Evolutionary conservation across 1,139 yeast genomes (phyloP), one percentile per base, ranked within the genome.

Genomic region (Taphrina sp.): DNA sequence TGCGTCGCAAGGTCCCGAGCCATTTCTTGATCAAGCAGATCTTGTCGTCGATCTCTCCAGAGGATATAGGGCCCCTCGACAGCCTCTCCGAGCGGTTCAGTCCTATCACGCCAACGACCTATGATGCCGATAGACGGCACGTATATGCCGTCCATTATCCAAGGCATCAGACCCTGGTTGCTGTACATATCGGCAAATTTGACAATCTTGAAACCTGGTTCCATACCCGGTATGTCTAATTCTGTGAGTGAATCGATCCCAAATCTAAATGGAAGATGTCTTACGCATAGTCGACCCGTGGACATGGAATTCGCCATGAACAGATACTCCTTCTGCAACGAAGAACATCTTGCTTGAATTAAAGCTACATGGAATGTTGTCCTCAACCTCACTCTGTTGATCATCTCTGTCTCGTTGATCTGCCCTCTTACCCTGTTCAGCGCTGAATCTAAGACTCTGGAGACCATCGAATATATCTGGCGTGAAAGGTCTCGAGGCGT

Each of bases 401-500:
- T 37, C 41, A 5, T 14, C 37, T 7, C 2, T 19, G 12, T 37
- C 41, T 14, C 14, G 28, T 7, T 17, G 8, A 37, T 28, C 14
- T n/a, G n/a, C n/a, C n/a, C n/a, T n/a, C n/a, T n/a, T n/a, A n/a
- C 20, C 24, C 17, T 47, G 46, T 23, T 49, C 54, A 12, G 17
- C 22, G 10, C 37, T 34, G 17, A 49, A 39, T 24, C 31, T 42
- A 19, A 49, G 38, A 12, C 29, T 42, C n/a, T 29, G 39, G 5
- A 49, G 28, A 14, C 54, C 54, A 31, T 49, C 54, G 23, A 49
- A 49, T 26, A 38, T 39, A 14, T 49, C 54, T 23, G 54, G 54
- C n/a, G 54, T 17, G 37, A 47, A 47, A 3, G 53, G 37, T 29
- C 53, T 36, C 8, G 26, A 31, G 17, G 26, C 26, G n/a, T 49